Evolutionary conservation across 805 yeast genomes (phyloP).

Genomic region (Metschnikowia arizonensis): DNA sequence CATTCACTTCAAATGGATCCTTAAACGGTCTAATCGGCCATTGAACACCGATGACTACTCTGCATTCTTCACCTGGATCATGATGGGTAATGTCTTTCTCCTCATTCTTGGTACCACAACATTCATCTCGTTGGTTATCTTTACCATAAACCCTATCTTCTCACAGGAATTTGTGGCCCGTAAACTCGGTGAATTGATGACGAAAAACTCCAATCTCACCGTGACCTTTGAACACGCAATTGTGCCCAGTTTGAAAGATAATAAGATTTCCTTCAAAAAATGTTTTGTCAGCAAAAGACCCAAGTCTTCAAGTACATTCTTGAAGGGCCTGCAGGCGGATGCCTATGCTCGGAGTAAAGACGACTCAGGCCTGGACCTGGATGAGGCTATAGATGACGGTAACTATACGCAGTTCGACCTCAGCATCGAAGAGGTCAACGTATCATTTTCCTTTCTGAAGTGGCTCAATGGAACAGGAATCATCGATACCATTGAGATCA

Average conservation of each 20-base stretch:
- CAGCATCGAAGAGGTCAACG: conserved; percentile 78
- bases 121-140: conserved; percentile 73
- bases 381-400: conserved; percentile 64
- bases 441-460: conserved; percentile 74
- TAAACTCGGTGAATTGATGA: conserved; percentile 74
- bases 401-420: conserved; percentile 95
- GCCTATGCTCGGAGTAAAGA: conserved; percentile 55
- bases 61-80: conserved; percentile 87
- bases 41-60: conserved; percentile 89
- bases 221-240: conserved; percentile 92
- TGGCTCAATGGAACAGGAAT: conserved; percentile 92
- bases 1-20: conserved; percentile 60
- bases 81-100: conserved; percentile 80
- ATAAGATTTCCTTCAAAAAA: conserved; percentile 76
- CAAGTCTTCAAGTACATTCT: conserved; percentile 47
- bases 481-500: conserved; percentile 66
- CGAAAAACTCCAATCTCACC: conserved; percentile 74
- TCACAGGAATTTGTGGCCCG: conserved; percentile 87
- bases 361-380: conserved; percentile 11
- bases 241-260: conserved; percentile 90
- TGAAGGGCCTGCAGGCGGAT: conserved; percentile 68
- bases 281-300: conserved; percentile 88
- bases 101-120: conserved; percentile 88
- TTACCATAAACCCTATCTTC: conserved; percentile 75
- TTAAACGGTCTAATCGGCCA: conserved; percentile 74